Percentiles rank a stretch among this genome's conserved stretches.
Conservation (phyloP, 140 eudicot species). For the Erigeron philadelphicus region DNA sequence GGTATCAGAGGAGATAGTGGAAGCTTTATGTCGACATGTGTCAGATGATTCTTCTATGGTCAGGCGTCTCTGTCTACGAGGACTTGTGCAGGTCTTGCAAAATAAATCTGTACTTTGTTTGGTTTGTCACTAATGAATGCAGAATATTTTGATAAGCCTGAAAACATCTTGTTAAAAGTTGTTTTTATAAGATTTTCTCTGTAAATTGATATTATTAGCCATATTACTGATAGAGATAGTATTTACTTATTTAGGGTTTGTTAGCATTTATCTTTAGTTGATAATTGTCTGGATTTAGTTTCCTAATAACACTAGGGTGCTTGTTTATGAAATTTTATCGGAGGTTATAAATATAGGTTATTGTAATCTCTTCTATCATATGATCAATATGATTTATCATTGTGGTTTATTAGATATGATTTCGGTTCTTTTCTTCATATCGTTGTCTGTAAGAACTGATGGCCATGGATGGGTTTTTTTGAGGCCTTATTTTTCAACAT, state of each 20-base stretch:
- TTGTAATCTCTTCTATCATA: too few species aligned
- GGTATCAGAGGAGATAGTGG: slow-evolving; percentile 82
- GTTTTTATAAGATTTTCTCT: neutral
- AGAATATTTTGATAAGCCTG: neutral
- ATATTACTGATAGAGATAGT: too few species aligned
- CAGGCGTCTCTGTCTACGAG: slow-evolving; percentile 85
- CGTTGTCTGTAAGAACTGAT: neutral
- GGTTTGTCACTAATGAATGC: slow-evolving; percentile 3
- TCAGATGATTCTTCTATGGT: slow-evolving; percentile 97
- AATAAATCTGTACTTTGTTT: neutral
- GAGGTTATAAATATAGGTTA: too few species aligned
- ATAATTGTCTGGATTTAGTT: too few species aligned
- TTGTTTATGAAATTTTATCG: too few species aligned
- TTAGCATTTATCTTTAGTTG: too few species aligned
- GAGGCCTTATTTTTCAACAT: slow-evolving; percentile 16
- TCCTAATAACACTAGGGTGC: too few species aligned
- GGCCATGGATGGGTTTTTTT: slow-evolving; percentile 7
- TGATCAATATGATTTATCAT: too few species aligned
- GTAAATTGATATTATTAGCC: neutral
- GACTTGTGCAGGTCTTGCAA: slow-evolving; percentile 79
- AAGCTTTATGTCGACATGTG: slow-evolving; percentile 80
- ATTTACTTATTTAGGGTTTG: too few species aligned
- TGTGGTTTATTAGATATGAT: too few species aligned
- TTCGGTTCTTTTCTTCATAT: too few species aligned
- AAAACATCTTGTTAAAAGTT: neutral